Evolutionary conservation across 2,329 filamentous ascomycete species (phyloP), one percentile per base, ranked within the genome.

Genomic region (Penicillium vulpinum): DNA sequence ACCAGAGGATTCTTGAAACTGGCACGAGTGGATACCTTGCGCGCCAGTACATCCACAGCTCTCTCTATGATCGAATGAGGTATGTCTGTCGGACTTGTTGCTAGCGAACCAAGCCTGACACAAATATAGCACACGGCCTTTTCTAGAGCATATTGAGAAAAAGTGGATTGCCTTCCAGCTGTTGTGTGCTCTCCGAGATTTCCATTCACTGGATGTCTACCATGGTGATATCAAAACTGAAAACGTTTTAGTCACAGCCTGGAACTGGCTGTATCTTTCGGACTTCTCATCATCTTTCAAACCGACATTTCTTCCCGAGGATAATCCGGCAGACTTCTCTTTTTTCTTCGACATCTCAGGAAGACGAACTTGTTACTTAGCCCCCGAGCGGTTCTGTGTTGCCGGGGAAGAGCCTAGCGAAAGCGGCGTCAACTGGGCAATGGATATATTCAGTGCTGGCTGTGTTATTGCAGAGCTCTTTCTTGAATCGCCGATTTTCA

Each of bases 201-300:
- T 91, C 67, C 94, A 99, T 73, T 83, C 89, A 28, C 84, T 89
- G 45, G 90, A 95, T 67, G 83, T 99, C 50, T 97, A 92, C 72
- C 94, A 99, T 72, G 95, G 94, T 56, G 95, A 99, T 70, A 97
- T 99, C 79, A 99, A 99, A 80, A 94, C 93, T 1, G 93, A 99
- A 75, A 99, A 99, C 68, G 86, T 96, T 35, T 80, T 99, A 46
- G 93, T 99, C 49, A 99, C 94, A 0, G 97, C 94, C 7, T 99
- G 94, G 94, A 97, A 97, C 77, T 99, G 95, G 94, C 83, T 99
- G 2, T 99, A 97, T 72, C 83, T 99, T 36, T 88, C 92, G n/a
- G 94, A 99, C 74, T 99, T 97, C 73, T 96, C 93, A 4, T 92
- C 93, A 0, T 88, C 90, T 0, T 97, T 96, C 79, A 99, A 99